Evolutionary conservation across 352 stramenopile genomes (phyloP), one percentile per base, ranked within the genome.

Genomic region (Phytophthora uliginosa): DNA sequence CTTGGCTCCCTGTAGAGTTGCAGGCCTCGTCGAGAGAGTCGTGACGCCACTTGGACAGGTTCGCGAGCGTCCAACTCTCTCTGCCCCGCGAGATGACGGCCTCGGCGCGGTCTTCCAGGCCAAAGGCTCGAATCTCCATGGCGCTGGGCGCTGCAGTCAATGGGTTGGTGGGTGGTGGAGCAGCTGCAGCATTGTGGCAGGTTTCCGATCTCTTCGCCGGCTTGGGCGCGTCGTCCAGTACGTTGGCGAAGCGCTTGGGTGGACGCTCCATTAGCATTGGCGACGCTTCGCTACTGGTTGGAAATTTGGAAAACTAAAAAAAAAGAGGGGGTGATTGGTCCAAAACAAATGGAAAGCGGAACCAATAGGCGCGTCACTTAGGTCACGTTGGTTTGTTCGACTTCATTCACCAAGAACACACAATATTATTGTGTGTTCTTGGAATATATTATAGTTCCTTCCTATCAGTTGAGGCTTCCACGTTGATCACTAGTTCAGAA

Each of bases 61-160:
- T 84, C 8, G 68, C 74, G 36, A 95, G 79, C 55, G 77, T 82
- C 88, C 88, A 95, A 56, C 57, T 79, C 22, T 66, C 63, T 56
- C 63, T 82, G 4, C 73, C 73, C 24, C 67, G 73, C 10, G 85
- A 84, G 12, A 94, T 95, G 10, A 94, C 81, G 12, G 88, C 88
- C 45, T 92, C 78, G 0, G 86, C 86, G n/a, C 81, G 86, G 71
- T 95, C 88, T 75, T 95, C 88, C 4, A 95, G 78, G 15, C 85
- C 88, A 20, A 86, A 93, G 7, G 86, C 88, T n/a, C 75, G 77
- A 31, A 94, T 80, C 47, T 95, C 81, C 20, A 93, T 67, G 3
- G 63, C 60, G 1, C 69, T 86, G 15, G 74, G 76, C 33, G 59
- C 22, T 13, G 62, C 22, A 20, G 45, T 50, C 26, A 76, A 69